Conservation (phyloP, 2,329 filamentous ascomycete genomes). For the Calonectria henricotiae region DNA sequence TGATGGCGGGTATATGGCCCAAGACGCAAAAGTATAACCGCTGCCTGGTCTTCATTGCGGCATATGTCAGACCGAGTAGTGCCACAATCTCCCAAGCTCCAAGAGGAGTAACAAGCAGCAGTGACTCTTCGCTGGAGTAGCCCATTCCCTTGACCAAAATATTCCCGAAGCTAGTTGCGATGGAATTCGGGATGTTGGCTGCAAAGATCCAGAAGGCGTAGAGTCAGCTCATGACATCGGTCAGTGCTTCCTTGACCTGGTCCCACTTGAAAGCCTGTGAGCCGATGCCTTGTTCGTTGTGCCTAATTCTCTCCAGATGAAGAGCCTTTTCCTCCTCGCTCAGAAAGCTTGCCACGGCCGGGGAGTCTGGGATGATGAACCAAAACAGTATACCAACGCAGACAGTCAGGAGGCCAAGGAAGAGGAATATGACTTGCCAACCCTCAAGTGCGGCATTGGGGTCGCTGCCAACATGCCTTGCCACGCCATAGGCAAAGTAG, state of each 20-base stretch:
- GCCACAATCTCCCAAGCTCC: constrained; percentile 44
- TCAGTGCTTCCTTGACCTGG: constrained; percentile 42
- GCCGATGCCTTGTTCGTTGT: constrained; percentile 43
- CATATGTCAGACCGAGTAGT: constrained; percentile 39
- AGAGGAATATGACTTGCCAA: constrained; percentile 43
- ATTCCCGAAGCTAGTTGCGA: constrained; percentile 43
- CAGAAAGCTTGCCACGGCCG: constrained; percentile 34
- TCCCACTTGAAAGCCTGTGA: constrained; percentile 44
- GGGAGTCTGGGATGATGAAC: constrained; percentile 43
- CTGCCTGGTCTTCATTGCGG: constrained; percentile 40
- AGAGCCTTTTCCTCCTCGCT: constrained; percentile 33
- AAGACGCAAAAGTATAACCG: constrained; percentile 40
- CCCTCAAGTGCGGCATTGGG: constrained; percentile 31
- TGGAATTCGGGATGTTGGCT: constrained; percentile 45
- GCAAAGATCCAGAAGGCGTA: constrained; percentile 47
- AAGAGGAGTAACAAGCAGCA: constrained; percentile 40
- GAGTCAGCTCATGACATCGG: constrained; percentile 44
- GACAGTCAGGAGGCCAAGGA: constrained; percentile 36
- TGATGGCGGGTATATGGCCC: constrained; percentile 42
- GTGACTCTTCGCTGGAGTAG: constrained; percentile 35
- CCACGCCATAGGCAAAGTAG: constrained; percentile 47
- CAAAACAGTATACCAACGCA: constrained; percentile 36
- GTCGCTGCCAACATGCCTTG: constrained; percentile 42
- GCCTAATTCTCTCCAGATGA: constrained; percentile 38
- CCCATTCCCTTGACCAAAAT: constrained; percentile 44